phyloP scores from a whole-genome alignment of 805 yeast species.

The Candida insectalens region DNA sequence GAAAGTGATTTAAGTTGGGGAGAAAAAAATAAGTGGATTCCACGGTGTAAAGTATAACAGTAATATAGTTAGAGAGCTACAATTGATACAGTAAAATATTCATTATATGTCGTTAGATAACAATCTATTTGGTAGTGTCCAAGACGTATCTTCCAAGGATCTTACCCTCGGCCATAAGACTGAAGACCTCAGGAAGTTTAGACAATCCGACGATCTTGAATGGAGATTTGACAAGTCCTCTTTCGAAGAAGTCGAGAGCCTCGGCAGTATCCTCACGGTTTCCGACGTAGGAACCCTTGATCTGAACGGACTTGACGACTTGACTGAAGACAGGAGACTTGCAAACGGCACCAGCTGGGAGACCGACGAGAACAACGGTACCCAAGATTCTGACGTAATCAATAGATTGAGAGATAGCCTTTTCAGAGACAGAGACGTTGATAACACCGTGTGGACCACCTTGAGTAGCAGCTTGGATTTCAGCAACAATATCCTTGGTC shows the following conservation, averaged over 20 bases:
- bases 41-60: background rate
- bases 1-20: background rate
- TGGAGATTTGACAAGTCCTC: conserved; percentile 4
- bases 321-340: conserved; percentile 3
- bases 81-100: background rate
- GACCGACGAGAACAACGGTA: conserved; percentile 23
- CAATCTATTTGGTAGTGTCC: conserved; percentile 7
- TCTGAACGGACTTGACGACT: conserved; percentile 4
- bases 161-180: conserved; percentile 4
- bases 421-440: conserved; percentile 4
- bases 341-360: conserved; percentile 3
- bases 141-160: conserved; percentile 5
- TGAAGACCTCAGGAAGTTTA: conserved; percentile 3
- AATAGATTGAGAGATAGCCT: conserved; percentile 3
- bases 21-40: too few species aligned
- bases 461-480: conserved; percentile 1
- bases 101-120: background rate
- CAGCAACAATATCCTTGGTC: conserved; percentile 3
- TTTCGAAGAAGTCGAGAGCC: conserved; percentile 5
- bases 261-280: conserved; percentile 5
- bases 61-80: background rate
- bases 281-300: conserved; percentile 4
- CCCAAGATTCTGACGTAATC: conserved; percentile 5
- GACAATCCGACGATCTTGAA: conserved; percentile 3
- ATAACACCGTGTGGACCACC: conserved; percentile 11